Base-by-base conservation (phyloP, 2,329 filamentous ascomycete genomes). In the Nectriaceae sp. region DNA sequence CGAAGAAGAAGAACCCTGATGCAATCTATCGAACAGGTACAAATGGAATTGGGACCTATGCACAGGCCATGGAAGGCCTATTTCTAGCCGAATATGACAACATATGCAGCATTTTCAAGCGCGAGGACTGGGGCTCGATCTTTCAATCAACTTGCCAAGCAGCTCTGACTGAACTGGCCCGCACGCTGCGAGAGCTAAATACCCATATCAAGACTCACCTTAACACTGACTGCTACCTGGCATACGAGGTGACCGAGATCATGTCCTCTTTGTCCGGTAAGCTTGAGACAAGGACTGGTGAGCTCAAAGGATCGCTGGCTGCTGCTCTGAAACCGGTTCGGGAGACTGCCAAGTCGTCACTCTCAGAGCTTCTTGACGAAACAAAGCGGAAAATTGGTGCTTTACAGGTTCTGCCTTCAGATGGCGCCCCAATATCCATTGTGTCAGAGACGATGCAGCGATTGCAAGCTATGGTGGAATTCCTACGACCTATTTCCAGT, bases 191-290 rank as follows among this genome's bases (percentile, higher is more conserved):
- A 21, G 93, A 97, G 63, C 78, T 99, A 24, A 97, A 97, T 67
- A 80, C 83, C 42, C 92, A 97, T 63, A 91, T 97, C 69, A 91
- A 92, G 65, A 75, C 81, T 35, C 92, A 97, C 64, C 74, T 97
- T 33, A 82, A 85, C 57, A 96, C 90, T 0, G 94, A 99, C 68
- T 97, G 93, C 70, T 97, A 90, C 67, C 80, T 99, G 41, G 91
- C 91, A 6, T 99, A 96, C 67, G 94, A 99, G 66, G 89, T 97
- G 24, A 89, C 95, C 24, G 93, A 96, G 62, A 89, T 97, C 51
- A 84, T 97, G 40, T 89, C 90, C 1, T 81, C 80, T 11, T 78
- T 96, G 40, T 91, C 90, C 3, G 86, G 85, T 47, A 85, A 87
- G 33, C 75, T 99, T 4, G 93, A 96, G 54, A 80, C 82, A 4